Evolutionary conservation across 139 green algal species (phyloP).

Genomic region (Dunaliella primolecta): DNA sequence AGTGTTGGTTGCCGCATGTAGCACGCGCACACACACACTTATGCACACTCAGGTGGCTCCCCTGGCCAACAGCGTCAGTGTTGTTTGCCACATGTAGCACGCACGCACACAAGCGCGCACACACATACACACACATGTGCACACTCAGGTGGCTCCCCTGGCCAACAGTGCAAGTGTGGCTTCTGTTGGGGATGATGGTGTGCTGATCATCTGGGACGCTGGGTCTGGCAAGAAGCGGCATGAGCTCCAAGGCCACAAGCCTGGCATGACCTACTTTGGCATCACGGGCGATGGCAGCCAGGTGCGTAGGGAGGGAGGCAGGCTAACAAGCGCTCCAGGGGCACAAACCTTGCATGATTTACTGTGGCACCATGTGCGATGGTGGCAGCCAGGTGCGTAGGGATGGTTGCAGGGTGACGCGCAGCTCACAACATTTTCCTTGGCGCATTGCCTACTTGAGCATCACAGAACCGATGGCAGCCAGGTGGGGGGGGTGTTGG

Average conservation of each 20-base stretch:
- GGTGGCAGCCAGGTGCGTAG: not conserved
- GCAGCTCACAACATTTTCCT: not conserved
- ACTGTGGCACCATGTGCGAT: not conserved
- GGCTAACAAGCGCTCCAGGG: too few relatives aligned
- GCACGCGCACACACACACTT: too few relatives aligned
- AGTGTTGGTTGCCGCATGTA: not conserved
- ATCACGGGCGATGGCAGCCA: not conserved
- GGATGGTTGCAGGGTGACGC: too few relatives aligned
- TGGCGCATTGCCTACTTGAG: too few relatives aligned
- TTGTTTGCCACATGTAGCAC: too few relatives aligned
- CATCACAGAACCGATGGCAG: too few relatives aligned
- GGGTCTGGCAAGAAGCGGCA: not conserved
- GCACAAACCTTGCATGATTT: not conserved
- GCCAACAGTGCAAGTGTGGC: not conserved
- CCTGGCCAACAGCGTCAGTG: too few relatives aligned
- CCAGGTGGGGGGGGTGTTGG: too few relatives aligned
- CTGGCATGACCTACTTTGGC: not conserved
- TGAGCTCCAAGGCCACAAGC: not conserved
- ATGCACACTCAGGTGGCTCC: too few relatives aligned
- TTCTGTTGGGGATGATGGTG: not conserved
- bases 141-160: not conserved
- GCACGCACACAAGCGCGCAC: too few relatives aligned
- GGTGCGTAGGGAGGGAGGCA: constrained; percentile 10
- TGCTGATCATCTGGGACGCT: not conserved
- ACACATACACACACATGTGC: too few relatives aligned